A percentile compares a stretch with the other conserved stretches of the same genome.
These are phyloP conservation scores for Scalesia atractyloides DNA, from an alignment of 129 eudicot species.

Conservation along the genomic window DNA sequence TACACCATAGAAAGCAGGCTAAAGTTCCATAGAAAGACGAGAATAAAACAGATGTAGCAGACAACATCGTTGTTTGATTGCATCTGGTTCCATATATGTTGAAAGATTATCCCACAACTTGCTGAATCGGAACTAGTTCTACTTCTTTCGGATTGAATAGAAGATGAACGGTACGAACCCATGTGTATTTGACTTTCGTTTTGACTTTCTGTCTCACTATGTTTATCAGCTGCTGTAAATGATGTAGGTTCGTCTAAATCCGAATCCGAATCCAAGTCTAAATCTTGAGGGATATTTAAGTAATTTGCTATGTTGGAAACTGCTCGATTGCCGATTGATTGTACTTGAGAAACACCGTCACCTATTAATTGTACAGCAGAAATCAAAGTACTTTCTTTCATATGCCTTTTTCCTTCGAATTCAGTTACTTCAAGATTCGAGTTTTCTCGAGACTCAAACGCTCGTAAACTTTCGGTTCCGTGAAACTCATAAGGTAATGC, in stretches of 20 bases:
- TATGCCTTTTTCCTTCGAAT: conserved; percentile 55
- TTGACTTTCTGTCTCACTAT: conserved; percentile 39
- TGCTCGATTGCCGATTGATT: conserved; percentile 85
- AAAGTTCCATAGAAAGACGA: conserved; percentile 93
- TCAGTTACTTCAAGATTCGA: conserved; percentile 67
- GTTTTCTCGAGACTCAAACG: conserved; percentile 47
- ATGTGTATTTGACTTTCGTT: conserved; percentile 29
- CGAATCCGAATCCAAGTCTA: conserved; percentile 75
- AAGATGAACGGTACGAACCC: conserved; percentile 52
- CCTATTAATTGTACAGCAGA: conserved; percentile 94
- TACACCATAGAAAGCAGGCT: conserved; percentile 96
- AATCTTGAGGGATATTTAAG: conserved; percentile 66
- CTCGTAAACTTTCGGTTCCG: conserved; percentile 55
- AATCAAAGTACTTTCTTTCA: conserved; percentile 59
- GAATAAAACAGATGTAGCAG: conserved; percentile 87
- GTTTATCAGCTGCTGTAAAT: conserved; percentile 40
- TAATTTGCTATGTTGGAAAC: conserved; percentile 78
- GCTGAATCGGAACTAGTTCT: conserved; percentile 61
- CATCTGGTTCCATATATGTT: conserved; percentile 92
- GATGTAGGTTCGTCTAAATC: conserved; percentile 55
- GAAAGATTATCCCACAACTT: conserved; percentile 70
- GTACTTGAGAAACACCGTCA: conserved; percentile 95
- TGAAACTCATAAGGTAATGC: conserved; percentile 40
- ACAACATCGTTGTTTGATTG: conserved; percentile 93
- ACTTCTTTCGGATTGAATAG: conserved; percentile 86